Evolutionary conservation across 176 grass and related monocot genomes (phyloP), one percentile per base, ranked within the genome.

Genomic region (Alopecurus myosuroides): DNA sequence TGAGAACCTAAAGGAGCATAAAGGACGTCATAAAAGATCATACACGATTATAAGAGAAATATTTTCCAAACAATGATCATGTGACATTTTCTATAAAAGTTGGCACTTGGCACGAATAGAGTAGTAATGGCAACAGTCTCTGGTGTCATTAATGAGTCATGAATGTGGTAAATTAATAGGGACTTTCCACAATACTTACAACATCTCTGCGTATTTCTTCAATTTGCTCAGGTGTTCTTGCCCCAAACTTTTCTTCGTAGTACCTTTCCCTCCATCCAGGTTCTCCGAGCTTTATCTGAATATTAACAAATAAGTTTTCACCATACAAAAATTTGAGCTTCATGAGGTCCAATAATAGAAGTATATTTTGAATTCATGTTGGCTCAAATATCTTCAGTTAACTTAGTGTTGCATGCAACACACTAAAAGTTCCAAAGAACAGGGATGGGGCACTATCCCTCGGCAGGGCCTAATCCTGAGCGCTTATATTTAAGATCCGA

Each of bases 251-350:
- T 58, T 99, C 89, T 88, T 91, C 77, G 22, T 96, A 99, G 57
- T 99, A 99, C 86, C 97, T 99, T 80, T 96, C 86, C 88, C 88
- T 99, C 97, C 97, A 99, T 89, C 97, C 97, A 68, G 97, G 63
- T 75, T 94, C 89, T 88, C 97, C 97, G 65, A 99, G 88, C 86
- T 99, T 99, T 33, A 99, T 90, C 97, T 99, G 68, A 80, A 61
- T 53, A 37, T 33, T 76, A 87, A 88, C 17, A 83, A 91, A 81
- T 2, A 83, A 57, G 35, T 62, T 68, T 64, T 42, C 44, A 55
- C 20, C 39, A 40, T 62, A 67, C 20, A 62, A 78, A 39, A 57
- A 84, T 50, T 18, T 82, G 70, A 58, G 58, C 57, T 41, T 52
- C 77, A 78, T 41, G 34, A 83, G 70, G 70, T 74, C 70, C 26